Evolutionary conservation across 495 filamentous ascomycete genomes (phyloP), one percentile per base, ranked within the genome.

Genomic region (Neurospora terricola): DNA sequence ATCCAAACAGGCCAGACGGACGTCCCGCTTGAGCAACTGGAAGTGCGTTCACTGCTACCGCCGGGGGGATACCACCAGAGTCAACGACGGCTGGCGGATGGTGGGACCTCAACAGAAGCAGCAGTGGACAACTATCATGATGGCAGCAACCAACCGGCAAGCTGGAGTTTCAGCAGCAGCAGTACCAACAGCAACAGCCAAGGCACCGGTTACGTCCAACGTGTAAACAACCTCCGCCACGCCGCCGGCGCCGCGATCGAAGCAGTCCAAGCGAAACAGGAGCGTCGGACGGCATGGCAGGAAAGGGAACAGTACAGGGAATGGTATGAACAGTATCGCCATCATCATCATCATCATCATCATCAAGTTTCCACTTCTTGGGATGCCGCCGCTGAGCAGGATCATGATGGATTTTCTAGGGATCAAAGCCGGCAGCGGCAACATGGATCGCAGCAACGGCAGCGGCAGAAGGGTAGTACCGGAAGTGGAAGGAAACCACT

Each of bases 1-100:
- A 82, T 88, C 30, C 81, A 80, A 7, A 88, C 86, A 1, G 83
- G 83, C 54, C 86, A 87, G 76, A 82, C 82, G 8, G 80, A 86
- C 71, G 79, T 86, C 12, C 84, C 86, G 11, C 80, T 88, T 21
- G 84, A 84, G 12, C 76, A 76, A 23, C 78, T 86, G 23, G 76
- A 83, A 62, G 66, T 74, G 71, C 76, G 76, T 45, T 78, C 78
- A 1, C 27, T 80, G 27, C 75, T 59, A 14, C 74, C 27, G 71
- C 71, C 21, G 43, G 14, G 16, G 37, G 40, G 54, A 69, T 42
- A 38, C 42, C 54, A 30, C 69, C 45, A n/a, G 11, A 23, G 27
- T 18, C 70, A 38, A 43, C 62, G 10, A 36, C 27, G 8, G 30
- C 14, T 23, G 38, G 30, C 36, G 16, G 37, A 11, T 59, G 23